These are phyloP conservation scores for Trichaptum fuscoviolaceum DNA, from an alignment of 768 basidiomycete species.

Conservation along the genomic window DNA sequence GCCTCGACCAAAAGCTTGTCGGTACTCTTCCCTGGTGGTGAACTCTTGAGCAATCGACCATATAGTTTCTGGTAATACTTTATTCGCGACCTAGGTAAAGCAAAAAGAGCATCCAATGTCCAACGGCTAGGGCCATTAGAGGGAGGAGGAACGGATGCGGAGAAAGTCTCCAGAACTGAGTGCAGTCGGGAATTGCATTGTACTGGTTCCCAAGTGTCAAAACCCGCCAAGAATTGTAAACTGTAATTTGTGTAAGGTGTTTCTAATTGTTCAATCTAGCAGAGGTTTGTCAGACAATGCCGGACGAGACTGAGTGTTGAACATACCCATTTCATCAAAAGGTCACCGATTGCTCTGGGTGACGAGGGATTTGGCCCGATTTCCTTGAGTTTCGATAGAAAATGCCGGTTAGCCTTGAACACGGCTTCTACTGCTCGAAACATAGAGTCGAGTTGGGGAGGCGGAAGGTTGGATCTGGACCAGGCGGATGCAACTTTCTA, in stretches of 20 bases:
- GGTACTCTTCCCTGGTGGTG: conserved; percentile 81
- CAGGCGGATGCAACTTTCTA: conserved; percentile 98
- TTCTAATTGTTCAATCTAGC: conserved; percentile 87
- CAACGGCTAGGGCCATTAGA: conserved; percentile 44
- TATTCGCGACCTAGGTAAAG: conserved; percentile 77
- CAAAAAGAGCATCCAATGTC: conserved; percentile 86
- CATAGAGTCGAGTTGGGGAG: conserved; percentile 86
- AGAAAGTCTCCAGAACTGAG: conserved; percentile 64
- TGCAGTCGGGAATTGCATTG: conserved; percentile 68
- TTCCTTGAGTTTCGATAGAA: conserved; percentile 84
- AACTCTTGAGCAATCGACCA: conserved; percentile 76
- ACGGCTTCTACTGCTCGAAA: conserved; percentile 90
- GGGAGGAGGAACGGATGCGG: conserved; percentile 57
- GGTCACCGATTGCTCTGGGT: conserved; percentile 89
- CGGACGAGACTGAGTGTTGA: conserved; percentile 6
- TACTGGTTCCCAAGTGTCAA: conserved; percentile 81
- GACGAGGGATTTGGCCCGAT: conserved; percentile 90
- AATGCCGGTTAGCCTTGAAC: conserved; percentile 83
- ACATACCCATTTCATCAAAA: conserved; percentile 95
- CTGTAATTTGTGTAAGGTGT: conserved; percentile 82
- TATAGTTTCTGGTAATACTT: conserved; percentile 94
- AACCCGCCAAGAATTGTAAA: conserved; percentile 64
- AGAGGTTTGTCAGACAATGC: conserved; percentile 11
- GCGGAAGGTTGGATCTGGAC: conserved; percentile 93
- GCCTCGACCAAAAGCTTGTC: conserved; percentile 77